phyloP scores from a whole-genome alignment of 78 protist genomes.

The Dictyostelium purpureum region DNA sequence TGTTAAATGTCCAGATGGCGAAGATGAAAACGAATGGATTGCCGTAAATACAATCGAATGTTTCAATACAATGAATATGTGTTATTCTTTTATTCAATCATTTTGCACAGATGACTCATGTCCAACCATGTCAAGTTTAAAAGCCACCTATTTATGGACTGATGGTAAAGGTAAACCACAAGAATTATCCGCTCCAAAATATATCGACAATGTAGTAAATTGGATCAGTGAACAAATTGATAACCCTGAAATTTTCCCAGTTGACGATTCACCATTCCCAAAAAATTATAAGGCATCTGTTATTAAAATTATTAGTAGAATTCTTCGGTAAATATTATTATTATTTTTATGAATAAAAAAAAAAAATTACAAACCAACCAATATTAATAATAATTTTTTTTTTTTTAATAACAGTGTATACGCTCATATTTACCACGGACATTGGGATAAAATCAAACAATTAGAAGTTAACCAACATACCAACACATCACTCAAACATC shows the following conservation, averaged over 20 bases:
- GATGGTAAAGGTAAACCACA: constrained; percentile 75
- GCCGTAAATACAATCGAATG: constrained; percentile 49
- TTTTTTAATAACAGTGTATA: constrained; percentile 18
- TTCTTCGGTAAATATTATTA: constrained; percentile 6
- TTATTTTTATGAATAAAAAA: not conserved
- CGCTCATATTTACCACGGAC: constrained; percentile 61
- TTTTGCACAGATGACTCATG: constrained; percentile 60
- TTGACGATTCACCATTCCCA: constrained; percentile 17
- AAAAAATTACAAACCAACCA: not conserved
- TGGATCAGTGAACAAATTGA: constrained; percentile 75
- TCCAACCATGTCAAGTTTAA: constrained; percentile 59
- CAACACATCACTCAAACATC: constrained; percentile 53
- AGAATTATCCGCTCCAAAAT: constrained; percentile 59
- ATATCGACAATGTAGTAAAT: constrained; percentile 59
- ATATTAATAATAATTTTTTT: not conserved
- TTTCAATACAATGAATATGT: constrained; percentile 39
- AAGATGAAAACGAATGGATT: constrained; percentile 76
- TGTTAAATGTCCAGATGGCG: constrained; percentile 66
- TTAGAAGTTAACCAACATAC: constrained; percentile 27
- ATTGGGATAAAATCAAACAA: constrained; percentile 45
- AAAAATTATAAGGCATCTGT: constrained; percentile 32
- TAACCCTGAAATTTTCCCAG: constrained; percentile 72
- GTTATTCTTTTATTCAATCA: constrained; percentile 44
- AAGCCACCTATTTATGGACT: constrained; percentile 61
- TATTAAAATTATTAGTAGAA: constrained; percentile 61